phyloP scores from a whole-genome alignment of 441 rosid species.

The Sinapis alba region DNA sequence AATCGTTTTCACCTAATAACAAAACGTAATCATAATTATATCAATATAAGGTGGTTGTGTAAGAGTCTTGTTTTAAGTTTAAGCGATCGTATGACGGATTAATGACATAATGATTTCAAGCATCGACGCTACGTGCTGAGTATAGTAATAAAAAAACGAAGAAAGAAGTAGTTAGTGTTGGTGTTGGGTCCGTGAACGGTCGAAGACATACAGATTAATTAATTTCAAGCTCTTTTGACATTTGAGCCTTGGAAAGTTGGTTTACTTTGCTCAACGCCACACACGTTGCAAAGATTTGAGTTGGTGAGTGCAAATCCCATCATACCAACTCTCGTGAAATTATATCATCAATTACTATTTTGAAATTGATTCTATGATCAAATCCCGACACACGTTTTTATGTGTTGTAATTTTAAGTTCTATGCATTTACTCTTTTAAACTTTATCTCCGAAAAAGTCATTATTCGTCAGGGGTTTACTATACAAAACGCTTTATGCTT shows the following conservation, averaged over 20 bases:
- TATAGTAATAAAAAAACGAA: neutral
- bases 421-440: neutral
- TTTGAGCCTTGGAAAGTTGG: constrained; percentile 19
- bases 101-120: constrained; percentile 17
- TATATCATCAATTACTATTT: constrained; percentile 4
- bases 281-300: constrained; percentile 12
- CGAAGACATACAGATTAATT: constrained; percentile 14
- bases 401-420: neutral
- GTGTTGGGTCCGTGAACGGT: constrained; percentile 23
- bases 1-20: neutral
- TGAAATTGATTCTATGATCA: neutral
- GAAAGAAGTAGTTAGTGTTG: constrained; percentile 12
- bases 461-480: neutral
- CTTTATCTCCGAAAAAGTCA: neutral
- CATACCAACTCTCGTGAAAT: constrained; percentile 11
- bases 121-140: neutral
- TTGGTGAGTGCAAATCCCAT: constrained; percentile 26
- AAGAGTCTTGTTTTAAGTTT: neutral
- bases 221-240: constrained; percentile 29
- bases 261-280: constrained; percentile 12
- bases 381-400: neutral
- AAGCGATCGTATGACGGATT: constrained; percentile 14
- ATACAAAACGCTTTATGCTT: neutral
- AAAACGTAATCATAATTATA: neutral
- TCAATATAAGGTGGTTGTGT: neutral